These are phyloP conservation scores for Coniochaeta pulveracea DNA, from an alignment of 2,329 filamentous ascomycete genomes.

Conservation along the genomic window DNA sequence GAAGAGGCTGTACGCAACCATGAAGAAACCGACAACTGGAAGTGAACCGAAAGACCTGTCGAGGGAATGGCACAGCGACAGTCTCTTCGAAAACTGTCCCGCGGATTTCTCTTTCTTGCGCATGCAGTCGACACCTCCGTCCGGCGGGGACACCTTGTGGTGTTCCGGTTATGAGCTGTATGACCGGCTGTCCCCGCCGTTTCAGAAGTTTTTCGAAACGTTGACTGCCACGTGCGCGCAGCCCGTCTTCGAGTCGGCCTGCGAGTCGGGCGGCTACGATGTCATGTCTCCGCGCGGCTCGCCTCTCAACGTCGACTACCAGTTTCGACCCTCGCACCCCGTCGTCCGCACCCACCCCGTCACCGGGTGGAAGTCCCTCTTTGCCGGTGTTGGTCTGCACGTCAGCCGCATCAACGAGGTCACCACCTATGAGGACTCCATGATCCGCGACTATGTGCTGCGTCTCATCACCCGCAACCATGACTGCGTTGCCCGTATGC, in stretches of 20 bases:
- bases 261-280: constrained; percentile 22
- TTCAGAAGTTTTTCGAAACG: constrained; percentile 32
- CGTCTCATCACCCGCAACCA: constrained; percentile 25
- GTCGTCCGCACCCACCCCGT: constrained; percentile 51
- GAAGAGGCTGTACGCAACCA: constrained; percentile 24
- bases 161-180: constrained; percentile 31
- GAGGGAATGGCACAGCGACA: constrained; percentile 23
- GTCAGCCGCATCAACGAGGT: constrained; percentile 24
- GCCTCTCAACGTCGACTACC: constrained; percentile 37
- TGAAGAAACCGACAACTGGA: constrained; percentile 15
- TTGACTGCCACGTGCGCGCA: constrained; percentile 31
- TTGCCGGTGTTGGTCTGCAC: constrained; percentile 19
- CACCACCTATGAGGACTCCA: constrained; percentile 20
- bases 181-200: constrained; percentile 35
- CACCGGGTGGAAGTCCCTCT: constrained; percentile 45
- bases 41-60: constrained; percentile 19
- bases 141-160: constrained; percentile 28
- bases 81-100: constrained; percentile 19
- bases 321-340: constrained; percentile 38
- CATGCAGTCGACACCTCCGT: constrained; percentile 16
- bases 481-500: constrained; percentile 25
- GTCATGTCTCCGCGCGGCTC: constrained; percentile 32
- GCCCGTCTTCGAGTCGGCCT: constrained; percentile 23
- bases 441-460: constrained; percentile 24
- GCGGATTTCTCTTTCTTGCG: constrained; percentile 20